phyloP scores from a whole-genome alignment of 2,329 filamentous ascomycete genomes.

The Xylaria sp. region DNA sequence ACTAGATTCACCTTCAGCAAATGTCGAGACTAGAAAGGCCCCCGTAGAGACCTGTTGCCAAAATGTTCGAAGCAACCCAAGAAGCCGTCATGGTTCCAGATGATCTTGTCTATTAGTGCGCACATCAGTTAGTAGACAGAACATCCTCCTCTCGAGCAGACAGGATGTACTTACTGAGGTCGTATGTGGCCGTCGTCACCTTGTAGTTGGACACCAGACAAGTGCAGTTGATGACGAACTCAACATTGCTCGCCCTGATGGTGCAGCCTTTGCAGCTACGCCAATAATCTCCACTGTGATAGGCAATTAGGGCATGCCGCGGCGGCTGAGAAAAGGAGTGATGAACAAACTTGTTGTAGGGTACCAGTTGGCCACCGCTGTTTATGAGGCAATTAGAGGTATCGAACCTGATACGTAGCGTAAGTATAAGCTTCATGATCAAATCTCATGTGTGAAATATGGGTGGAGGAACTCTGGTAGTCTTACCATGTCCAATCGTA shows the following conservation, averaged over 20 bases:
- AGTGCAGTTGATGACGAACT: slow-evolving; percentile 45
- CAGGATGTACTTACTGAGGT: slow-evolving; percentile 44
- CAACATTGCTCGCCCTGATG: slow-evolving; percentile 41
- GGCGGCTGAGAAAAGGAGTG: neutral
- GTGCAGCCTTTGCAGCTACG: slow-evolving; percentile 47
- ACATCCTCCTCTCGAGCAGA: neutral
- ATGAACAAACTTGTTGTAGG: slow-evolving; percentile 42
- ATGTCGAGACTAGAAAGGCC: slow-evolving; percentile 41
- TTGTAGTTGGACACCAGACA: slow-evolving; percentile 42
- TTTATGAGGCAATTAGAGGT: slow-evolving; percentile 50
- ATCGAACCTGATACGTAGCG: slow-evolving; percentile 50
- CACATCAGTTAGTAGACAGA: slow-evolving; percentile 18
- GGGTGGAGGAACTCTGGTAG: neutral
- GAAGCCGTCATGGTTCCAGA: slow-evolving; percentile 54
- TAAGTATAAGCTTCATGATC: slow-evolving; percentile 18
- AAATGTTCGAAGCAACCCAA: slow-evolving; percentile 53
- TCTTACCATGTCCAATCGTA: slow-evolving; percentile 57
- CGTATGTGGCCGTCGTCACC: slow-evolving; percentile 40
- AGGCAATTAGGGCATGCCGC: slow-evolving; percentile 5
- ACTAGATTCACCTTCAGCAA: slow-evolving; percentile 13
- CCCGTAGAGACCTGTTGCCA: slow-evolving; percentile 52
- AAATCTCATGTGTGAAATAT: neutral
- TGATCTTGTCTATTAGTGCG: slow-evolving; percentile 48
- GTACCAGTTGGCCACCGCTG: slow-evolving; percentile 45
- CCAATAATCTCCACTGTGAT: slow-evolving; percentile 47